Evolutionary conservation across 2,329 filamentous ascomycete genomes (phyloP).

Genomic region (Ramichloridium luteum): DNA sequence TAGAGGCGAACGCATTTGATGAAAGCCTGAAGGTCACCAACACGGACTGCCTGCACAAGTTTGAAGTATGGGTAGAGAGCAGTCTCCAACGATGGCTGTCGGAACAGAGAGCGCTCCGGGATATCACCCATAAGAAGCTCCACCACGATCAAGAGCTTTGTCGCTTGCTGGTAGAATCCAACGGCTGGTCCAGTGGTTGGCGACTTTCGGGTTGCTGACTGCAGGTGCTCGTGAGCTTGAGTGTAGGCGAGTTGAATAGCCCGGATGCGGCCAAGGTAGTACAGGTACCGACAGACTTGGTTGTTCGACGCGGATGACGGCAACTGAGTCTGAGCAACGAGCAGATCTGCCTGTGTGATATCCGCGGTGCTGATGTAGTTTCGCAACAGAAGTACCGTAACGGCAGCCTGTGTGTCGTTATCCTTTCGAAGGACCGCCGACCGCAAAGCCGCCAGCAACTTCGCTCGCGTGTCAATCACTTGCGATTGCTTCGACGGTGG

Average conservation of each 20-base stretch:
- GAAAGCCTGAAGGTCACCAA: constrained; percentile 92
- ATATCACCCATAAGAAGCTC: constrained; percentile 98
- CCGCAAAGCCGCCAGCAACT: constrained; percentile 73
- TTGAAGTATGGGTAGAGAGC: constrained; percentile 86
- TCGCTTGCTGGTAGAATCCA: constrained; percentile 91
- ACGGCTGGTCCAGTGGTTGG: constrained; percentile 79
- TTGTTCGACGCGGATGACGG: constrained; percentile 92
- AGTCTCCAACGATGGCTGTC: constrained; percentile 73
- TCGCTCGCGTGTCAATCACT: constrained; percentile 73
- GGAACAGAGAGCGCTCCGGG: constrained; percentile 87
- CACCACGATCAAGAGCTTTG: constrained; percentile 91
- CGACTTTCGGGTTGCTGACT: constrained; percentile 86
- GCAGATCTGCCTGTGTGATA: constrained; percentile 88
- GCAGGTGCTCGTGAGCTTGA: constrained; percentile 88
- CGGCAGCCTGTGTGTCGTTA: constrained; percentile 89
- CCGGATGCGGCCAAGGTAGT: constrained; percentile 92
- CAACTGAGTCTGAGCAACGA: constrained; percentile 92
- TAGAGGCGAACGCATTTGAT: constrained; percentile 73
- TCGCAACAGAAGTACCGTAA: constrained; percentile 86
- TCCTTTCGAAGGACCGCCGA: constrained; percentile 96
- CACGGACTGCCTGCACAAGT: constrained; percentile 85
- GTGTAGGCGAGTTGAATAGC: constrained; percentile 95
- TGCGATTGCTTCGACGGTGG: constrained; percentile 82
- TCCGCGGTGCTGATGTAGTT: constrained; percentile 95
- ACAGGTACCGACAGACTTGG: constrained; percentile 92